Base-by-base conservation (phyloP, 2,329 filamentous ascomycete species). In the Stachybotrys chartarum region DNA sequence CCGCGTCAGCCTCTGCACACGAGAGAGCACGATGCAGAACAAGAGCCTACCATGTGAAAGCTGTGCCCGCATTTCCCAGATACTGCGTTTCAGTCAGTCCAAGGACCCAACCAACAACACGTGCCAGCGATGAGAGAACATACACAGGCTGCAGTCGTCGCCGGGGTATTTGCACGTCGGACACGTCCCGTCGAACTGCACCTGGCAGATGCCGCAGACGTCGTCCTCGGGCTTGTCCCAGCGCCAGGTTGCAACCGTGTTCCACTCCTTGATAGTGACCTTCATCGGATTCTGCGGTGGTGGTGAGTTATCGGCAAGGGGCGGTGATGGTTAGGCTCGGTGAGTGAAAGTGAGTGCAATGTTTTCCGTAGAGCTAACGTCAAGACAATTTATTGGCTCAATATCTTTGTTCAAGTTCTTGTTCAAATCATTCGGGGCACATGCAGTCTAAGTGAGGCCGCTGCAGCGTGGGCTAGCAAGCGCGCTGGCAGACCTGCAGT, bases 181-280 rank as follows among this genome's bases (percentile, higher is more conserved):
- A 77, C 94, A 99, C 30, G 94, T 97, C 57, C 92, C 93, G 70
- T 99, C 94, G 69, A 97, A 99, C 66, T 96, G 90, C 59, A 96
- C 92, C 69, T 96, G 93, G 74, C 94, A 99, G 75, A 99, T 99
- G 65, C 94, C 94, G 66, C 94, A 99, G 59, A 97, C 92, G 70
- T 99, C 93, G 75, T 97, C 93, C 65, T 96, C 91, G 30, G 93
- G 91, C 66, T 97, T 90, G 70, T 97, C 90, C 94, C 94, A 99
- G 61, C 90, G 86, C 94, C 94, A 99, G 55, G 91, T 93, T 17
- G 94, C 94, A 59, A 99, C 91, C 5, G 91, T 89, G 66, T 94
- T 88, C 91, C 93, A 97, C 69, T 90, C 84, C 66, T 87, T 90
- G 74, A 97, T 94, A 51, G 85, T 94, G 76, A 97, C 91, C 75